Evolutionary conservation across 2,329 filamentous ascomycete genomes (phyloP).

Genomic region (Alternaria sp.): DNA sequence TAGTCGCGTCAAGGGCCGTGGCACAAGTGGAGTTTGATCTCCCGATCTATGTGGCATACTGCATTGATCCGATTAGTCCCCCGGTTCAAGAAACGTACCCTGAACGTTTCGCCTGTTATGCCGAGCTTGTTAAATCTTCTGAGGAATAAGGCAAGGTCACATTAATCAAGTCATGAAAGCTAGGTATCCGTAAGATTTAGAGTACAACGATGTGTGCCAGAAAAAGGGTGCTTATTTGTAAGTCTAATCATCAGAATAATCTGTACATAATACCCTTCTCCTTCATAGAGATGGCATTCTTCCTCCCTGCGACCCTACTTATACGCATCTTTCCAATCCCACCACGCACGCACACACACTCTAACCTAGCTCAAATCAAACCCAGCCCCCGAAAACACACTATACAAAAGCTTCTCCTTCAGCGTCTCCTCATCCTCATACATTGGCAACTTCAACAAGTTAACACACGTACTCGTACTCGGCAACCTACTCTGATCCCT

Average conservation of each 20-base stretch:
- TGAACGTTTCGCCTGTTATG: not conserved
- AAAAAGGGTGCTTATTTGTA: too few species aligned
- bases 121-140: too few species aligned
- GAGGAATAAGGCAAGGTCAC: not conserved
- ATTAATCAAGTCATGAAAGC: too few species aligned
- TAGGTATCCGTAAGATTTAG: too few species aligned
- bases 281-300: too few species aligned
- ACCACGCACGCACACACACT: not conserved
- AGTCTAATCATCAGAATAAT: too few species aligned
- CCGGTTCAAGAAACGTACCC: not conserved
- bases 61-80: not conserved
- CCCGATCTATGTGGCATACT: not conserved
- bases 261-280: too few species aligned
- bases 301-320: too few species aligned
- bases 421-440: conserved; percentile 74
- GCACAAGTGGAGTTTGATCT: not conserved
- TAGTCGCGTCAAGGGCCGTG: not conserved
- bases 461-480: conserved; percentile 95
- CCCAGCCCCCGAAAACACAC: conserved; percentile 86
- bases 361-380: conserved; percentile 70
- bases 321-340: too few species aligned
- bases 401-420: conserved; percentile 85
- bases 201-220: too few species aligned
- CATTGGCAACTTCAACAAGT: conserved; percentile 88
- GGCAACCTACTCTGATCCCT: conserved; percentile 80